phyloP scores from a whole-genome alignment of 1,284 basidiomycete genomes.

The Trametes pubescens region DNA sequence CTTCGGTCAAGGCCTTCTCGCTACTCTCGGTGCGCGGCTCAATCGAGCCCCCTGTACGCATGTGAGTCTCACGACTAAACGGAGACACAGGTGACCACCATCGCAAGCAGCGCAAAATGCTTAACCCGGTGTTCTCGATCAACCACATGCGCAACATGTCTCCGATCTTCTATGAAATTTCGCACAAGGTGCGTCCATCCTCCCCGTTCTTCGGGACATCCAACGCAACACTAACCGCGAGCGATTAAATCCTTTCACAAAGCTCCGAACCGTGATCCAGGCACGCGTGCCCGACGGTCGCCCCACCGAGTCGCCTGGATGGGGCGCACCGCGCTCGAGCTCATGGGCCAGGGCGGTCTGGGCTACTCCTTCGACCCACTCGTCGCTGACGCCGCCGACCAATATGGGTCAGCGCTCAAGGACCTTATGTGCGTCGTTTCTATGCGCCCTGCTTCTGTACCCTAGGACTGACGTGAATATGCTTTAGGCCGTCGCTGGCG shows the following conservation, averaged over 20 bases:
- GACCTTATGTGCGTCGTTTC: conserved; percentile 36
- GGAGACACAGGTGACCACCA: conserved; percentile 21
- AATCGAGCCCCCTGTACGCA: no score
- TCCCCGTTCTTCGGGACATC: no score
- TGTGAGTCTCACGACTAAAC: no score
- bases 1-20: conserved; percentile 19
- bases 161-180: conserved; percentile 35
- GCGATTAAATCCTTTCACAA: neutral
- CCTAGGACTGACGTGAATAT: neutral
- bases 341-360: conserved; percentile 47
- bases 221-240: no score
- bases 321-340: conserved; percentile 46
- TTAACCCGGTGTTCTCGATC: conserved; percentile 39
- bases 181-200: conserved; percentile 11
- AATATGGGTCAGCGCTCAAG: conserved; percentile 42
- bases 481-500: conserved; percentile 10
- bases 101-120: conserved; percentile 32
- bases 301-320: conserved; percentile 41
- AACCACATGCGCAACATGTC: conserved; percentile 38
- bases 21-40: conserved; percentile 16
- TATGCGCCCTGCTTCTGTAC: neutral
- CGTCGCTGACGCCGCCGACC: conserved; percentile 33
- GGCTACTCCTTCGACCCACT: conserved; percentile 48
- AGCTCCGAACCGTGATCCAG: conserved; percentile 36
- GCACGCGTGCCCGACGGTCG: conserved; percentile 11